Evolutionary conservation across 805 yeast genomes (phyloP).

Genomic region (Danielia oregonensis): DNA sequence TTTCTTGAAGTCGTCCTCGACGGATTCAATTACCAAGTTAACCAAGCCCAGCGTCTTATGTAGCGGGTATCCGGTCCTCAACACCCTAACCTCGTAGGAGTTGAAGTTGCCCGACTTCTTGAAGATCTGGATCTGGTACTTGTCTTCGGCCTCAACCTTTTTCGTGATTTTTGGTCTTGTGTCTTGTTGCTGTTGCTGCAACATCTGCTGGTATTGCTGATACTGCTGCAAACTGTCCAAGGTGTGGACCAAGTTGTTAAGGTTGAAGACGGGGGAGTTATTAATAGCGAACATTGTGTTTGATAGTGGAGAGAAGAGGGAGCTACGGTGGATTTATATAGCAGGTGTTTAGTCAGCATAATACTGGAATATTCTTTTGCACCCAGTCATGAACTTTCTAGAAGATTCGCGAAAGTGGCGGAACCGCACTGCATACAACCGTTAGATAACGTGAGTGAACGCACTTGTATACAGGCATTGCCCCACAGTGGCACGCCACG

Average conservation of each 20-base stretch:
- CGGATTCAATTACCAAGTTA: conserved; percentile 17
- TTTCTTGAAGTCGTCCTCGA: conserved; percentile 28
- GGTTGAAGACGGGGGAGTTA: conserved; percentile 10
- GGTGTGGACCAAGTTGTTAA: conserved; percentile 8
- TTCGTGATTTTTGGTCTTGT: conserved; percentile 27
- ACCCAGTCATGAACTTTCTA: conserved; percentile 4
- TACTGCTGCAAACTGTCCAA: conserved; percentile 12
- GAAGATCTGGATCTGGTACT: conserved; percentile 33
- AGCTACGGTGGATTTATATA: conserved; percentile 1
- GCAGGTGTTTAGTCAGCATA: conserved; percentile 1
- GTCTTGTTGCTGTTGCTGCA: conserved; percentile 6
- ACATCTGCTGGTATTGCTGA: conserved; percentile 12
- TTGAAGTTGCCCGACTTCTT: conserved; percentile 32
- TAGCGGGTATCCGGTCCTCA: conserved; percentile 7
- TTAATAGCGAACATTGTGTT: conserved; percentile 13
- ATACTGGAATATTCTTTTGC: conserved; percentile 6
- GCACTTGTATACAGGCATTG: too few relatives aligned
- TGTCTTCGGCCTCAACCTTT: conserved; percentile 32
- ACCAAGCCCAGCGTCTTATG: conserved; percentile 5
- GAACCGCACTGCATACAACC: too few relatives aligned
- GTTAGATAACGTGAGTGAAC: too few relatives aligned
- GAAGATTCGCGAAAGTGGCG: conserved; percentile 9
- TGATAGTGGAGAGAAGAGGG: neutral
- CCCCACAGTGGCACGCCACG: too few relatives aligned
- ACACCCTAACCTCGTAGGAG: conserved; percentile 28